Evolutionary conservation across 108 stramenopile species (phyloP), one percentile per base, ranked within the genome.

Genomic region (Pseudonitzschia multistriata): DNA sequence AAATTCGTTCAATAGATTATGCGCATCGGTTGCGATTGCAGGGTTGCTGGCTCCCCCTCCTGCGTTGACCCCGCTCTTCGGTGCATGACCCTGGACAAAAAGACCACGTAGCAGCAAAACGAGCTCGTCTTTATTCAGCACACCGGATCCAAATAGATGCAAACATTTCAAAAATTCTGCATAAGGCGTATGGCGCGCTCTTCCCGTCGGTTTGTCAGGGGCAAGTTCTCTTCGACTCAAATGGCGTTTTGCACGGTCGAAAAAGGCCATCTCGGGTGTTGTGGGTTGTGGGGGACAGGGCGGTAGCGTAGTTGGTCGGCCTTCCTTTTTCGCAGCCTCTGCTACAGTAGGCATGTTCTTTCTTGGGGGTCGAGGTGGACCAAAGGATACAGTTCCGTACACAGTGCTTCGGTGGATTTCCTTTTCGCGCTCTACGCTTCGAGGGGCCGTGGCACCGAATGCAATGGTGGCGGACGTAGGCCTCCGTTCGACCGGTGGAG

Each of bases 141-240:
- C 79, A 24, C 94, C 95, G 3, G 85, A 73, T 19, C 89, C 93
- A 75, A 85, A 95, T 52, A 97, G 74, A 68, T 94, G 94, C 39
- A 97, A 62, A 49, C 87, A 86, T 75, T 97, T 97, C 53, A 97
- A 73, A 68, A 99, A 98, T 77, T 98, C 97, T 40, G 81, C 65
- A 52, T 91, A 85, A 19, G 93, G 93, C 31, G 94, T 91, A 48
- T 91, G 85, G n/a, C 85, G 82, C 8, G 72, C 70, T 15, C 69
- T 61, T 25, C 81, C 82, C n/a, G 81, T 64, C 19, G 89, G 80
- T 63, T 90, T 92, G 60, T 91, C 91, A 30, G 90, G 85, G 22
- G 81, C 79, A 29, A 94, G 79, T 55, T 91, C 94, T 29, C 74
- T 76, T n/a, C 86, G 77, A 52, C 76, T 74, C 29, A 95, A 77